Evolutionary conservation across 169 alveolate genomes (phyloP).

Genomic region (Eimeria necatrix): DNA sequence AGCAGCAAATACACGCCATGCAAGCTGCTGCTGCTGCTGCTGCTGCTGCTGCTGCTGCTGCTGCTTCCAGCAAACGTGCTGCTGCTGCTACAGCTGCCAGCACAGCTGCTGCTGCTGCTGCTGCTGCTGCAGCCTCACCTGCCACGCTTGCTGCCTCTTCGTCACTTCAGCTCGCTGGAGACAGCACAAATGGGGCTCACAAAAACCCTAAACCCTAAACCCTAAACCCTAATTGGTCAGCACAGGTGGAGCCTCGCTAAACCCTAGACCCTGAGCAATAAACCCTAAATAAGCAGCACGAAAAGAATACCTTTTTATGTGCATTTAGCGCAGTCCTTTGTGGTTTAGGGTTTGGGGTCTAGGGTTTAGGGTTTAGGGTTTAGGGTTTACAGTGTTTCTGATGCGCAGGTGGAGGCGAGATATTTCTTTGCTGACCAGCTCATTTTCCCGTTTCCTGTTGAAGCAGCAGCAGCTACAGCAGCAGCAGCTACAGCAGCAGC

Average conservation of each 20-base stretch:
- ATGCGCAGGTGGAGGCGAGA: neutral
- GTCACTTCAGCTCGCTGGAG: conserved; percentile 13
- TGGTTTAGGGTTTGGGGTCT: neutral
- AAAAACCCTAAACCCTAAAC: neutral
- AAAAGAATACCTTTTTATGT: no score
- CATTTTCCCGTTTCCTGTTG: neutral
- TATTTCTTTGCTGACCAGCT: neutral
- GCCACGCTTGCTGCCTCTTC: neutral
- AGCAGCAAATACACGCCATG: neutral
- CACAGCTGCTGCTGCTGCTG: neutral
- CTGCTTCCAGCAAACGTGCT: neutral
- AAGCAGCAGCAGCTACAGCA: neutral
- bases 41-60: no score
- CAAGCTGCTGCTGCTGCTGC: conserved; percentile 16
- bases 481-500: neutral
- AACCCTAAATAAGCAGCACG: neutral
- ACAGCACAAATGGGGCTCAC: neutral
- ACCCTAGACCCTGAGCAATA: neutral
- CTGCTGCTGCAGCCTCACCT: neutral
- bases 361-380: neutral
- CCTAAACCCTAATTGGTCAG: neutral
- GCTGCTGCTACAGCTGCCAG: neutral
- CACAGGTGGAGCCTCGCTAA: neutral
- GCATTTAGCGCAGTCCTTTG: no score
- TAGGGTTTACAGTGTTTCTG: neutral